Base-by-base conservation (phyloP, 2,329 filamentous ascomycete species). In the Neofusicoccum parvum region DNA sequence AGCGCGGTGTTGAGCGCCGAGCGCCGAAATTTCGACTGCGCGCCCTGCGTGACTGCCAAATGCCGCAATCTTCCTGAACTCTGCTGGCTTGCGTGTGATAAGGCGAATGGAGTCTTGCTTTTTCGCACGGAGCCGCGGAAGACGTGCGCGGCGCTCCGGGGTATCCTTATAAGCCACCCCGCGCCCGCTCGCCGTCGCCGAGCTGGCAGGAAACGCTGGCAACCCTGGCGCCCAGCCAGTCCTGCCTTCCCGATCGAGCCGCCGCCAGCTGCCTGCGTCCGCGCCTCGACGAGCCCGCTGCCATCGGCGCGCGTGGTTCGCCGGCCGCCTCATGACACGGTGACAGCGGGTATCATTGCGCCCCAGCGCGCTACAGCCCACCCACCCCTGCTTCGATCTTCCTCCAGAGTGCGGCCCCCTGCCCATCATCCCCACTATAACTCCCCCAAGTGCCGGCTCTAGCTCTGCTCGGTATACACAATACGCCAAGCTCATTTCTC, bases 401-500 rank as follows among this genome's bases (percentile, higher is more conserved):
- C 54, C 53, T 46, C 23, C 39, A 17, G 14, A 23, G 3, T 9
- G 27, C 12, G 37, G 51, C 14, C 17, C 53, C 39, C 53, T 32
- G 39, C 39, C 39, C 27, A 58, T 45, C 56, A 34, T 11, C 39
- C 27, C 32, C 43, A 34, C 27, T 17, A 32, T 5, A 48, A 14
- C 27, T 20, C 23, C 10, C 23, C 27, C 20, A 43, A 12, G 27
- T 34, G 37, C 11, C 23, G 14, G 14, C 14, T 9, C 54, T 20
- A 37, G 41, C 56, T 15, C 32, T 37, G 32, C 20, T 23, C 27
- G 32, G 27, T 37, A 60, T 37, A 15, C 23, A 17, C 15, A 60
- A 60, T 60, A 17, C n/a, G 43, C 56, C 56, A 60, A 60, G 56
- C 41, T 60, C 56, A 48, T 60, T 48, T 48, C 56, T 20, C 56